Base-by-base conservation (phyloP, 345 rosid genomes). In the Salix dunnii region DNA sequence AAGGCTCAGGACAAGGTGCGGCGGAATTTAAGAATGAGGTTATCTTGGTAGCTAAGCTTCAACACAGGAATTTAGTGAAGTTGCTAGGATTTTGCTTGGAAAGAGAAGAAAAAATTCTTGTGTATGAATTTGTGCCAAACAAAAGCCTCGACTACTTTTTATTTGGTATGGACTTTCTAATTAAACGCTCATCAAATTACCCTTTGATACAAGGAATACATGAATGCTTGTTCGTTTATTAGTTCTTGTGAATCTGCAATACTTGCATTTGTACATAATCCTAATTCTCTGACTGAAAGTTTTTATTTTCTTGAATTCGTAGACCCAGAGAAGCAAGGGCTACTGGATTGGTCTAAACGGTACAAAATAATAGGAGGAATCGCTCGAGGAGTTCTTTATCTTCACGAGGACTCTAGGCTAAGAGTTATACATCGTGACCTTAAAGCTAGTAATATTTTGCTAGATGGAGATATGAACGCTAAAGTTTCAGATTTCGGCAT, bases 21-120 rank as follows among this genome's bases (percentile, higher is more conserved):
- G 12, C 46, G n/a, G 90, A 85, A 72, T 88, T 88, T 72, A 83
- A 77, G 82, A 89, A 83, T 43, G 95, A 91, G 79, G 86, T 81
- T 1, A 16, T 31, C 4, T 33, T 88, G 80, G 80, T 88, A 3
- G 84, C 79, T 2, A 88, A 72, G 67, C 89, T 91, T 27, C 90
- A 88, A 17, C 95, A 88, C 64, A 68, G 83, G 60, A 89, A 90
- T 49, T 82, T 90, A 2, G 94, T 76, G 18, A 81, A 84, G 67
- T 62, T 87, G 9, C 40, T 80, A 0, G 89, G 90, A 4, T 89
- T 84, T 70, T 89, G 95, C 76, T 36, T 84, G 3, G 79, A 87
- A 20, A 82, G 79, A 51, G 75, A 68, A 9, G 95, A 87, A 31
- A 91, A 81, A 62, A 63, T 91, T 11, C 86, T 91, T n/a, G 46